Evolutionary conservation across 768 basidiomycete species (phyloP).

Genomic region (Tulasnella sp.): DNA sequence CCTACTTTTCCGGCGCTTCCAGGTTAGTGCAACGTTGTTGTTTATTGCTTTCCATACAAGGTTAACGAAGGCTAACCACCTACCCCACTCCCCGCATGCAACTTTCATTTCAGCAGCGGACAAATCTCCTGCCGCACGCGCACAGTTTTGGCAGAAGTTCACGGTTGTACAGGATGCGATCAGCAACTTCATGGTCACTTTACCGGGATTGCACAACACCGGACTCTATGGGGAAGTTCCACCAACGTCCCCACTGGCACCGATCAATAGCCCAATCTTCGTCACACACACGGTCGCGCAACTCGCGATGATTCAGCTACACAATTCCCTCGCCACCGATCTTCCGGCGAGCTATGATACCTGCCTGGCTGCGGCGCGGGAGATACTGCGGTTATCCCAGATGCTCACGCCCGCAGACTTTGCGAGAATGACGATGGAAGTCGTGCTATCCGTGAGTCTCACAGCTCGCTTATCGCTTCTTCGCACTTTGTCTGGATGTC

Average conservation of each 20-base stretch:
- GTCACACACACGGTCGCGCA: slow-evolving; percentile 14
- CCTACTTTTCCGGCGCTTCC: neutral
- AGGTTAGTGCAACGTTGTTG: neutral
- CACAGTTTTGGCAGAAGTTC: slow-evolving; percentile 6
- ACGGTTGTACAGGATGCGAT: slow-evolving; percentile 11
- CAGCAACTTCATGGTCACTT: neutral
- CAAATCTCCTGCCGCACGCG: slow-evolving; percentile 5
- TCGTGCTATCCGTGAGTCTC: slow-evolving; percentile 9
- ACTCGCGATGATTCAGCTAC: slow-evolving; percentile 13
- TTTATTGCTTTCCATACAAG: neutral
- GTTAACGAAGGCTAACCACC: neutral
- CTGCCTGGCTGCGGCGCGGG: neutral
- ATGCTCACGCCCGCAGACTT: neutral
- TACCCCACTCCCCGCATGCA: neutral
- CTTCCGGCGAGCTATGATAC: neutral
- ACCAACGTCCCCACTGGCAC: neutral
- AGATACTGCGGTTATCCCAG: slow-evolving; percentile 3
- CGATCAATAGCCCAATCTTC: slow-evolving; percentile 12
- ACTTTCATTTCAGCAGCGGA: neutral
- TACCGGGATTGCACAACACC: slow-evolving; percentile 12
- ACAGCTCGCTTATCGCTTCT: neutral
- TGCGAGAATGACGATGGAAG: neutral
- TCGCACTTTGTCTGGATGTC: neutral
- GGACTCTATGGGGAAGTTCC: slow-evolving; percentile 15
- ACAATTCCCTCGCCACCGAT: slow-evolving; percentile 9